Conservation (phyloP, 441 rosid genomes). For the Macaranga tanarius region DNA sequence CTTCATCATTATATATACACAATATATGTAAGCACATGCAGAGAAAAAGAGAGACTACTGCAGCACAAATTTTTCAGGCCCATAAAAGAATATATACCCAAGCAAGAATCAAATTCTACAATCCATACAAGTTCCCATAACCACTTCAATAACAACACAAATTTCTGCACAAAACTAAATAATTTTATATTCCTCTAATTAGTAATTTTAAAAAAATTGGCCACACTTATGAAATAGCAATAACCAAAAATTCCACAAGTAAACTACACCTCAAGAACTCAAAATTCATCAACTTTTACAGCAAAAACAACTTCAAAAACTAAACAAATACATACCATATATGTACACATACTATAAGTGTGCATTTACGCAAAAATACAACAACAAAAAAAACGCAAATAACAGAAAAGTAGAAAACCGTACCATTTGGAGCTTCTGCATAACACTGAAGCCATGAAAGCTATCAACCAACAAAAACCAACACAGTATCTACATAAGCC, state of each 20-base stretch:
- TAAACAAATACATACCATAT: not conserved
- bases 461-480: conserved; percentile 18
- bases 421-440: conserved; percentile 36
- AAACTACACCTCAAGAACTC: not conserved
- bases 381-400: not conserved
- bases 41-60: not conserved
- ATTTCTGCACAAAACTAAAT: not conserved
- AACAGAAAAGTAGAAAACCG: conserved; percentile 5
- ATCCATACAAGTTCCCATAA: not conserved
- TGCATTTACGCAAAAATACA: not conserved
- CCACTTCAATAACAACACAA: not conserved
- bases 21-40: too few relatives aligned
- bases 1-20: too few relatives aligned
- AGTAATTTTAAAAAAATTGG: not conserved
- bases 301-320: not conserved
- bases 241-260: not conserved
- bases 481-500: conserved; percentile 9
- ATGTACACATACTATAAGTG: not conserved
- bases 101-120: conserved; percentile 7
- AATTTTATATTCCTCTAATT: not conserved
- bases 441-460: conserved; percentile 24
- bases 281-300: not conserved
- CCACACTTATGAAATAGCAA: not conserved
- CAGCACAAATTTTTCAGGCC: not conserved
- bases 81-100: not conserved